These are phyloP conservation scores for Pichia inconspicua DNA, from an alignment of 1,139 yeast genomes.

Conservation along the genomic window DNA sequence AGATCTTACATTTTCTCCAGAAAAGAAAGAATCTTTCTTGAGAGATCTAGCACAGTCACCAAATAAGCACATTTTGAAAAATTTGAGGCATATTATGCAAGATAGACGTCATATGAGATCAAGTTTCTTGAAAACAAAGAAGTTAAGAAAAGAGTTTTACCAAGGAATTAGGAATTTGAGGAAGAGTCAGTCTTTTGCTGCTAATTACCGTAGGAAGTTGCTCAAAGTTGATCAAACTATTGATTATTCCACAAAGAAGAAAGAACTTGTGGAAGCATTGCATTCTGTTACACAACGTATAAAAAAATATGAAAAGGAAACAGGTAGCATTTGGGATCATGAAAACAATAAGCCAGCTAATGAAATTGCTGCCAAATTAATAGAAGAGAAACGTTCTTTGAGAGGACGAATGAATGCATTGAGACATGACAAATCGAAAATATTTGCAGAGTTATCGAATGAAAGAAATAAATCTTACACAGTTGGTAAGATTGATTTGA, in stretches of 20 bases:
- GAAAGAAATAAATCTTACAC: not conserved
- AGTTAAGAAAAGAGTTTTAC: conserved; percentile 7
- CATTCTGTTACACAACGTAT: not conserved
- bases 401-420: conserved; percentile 5
- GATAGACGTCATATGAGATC: conserved; percentile 11
- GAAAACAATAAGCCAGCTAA: not conserved
- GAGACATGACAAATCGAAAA: not conserved
- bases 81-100: conserved; percentile 11
- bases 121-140: conserved; percentile 6
- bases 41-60: conserved; percentile 12
- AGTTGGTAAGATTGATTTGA: conserved; percentile 6
- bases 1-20: conserved; percentile 6
- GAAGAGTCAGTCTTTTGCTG: conserved; percentile 1
- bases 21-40: conserved; percentile 11
- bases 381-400: conserved; percentile 1
- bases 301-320: not conserved
- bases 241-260: conserved; percentile 3
- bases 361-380: not conserved
- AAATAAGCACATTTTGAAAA: conserved; percentile 15
- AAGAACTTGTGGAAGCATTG: conserved; percentile 1
- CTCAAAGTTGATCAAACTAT: conserved; percentile 1
- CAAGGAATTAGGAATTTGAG: conserved; percentile 2
- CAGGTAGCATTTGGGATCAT: not conserved
- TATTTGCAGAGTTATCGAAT: not conserved
- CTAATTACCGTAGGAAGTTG: conserved; percentile 3